Evolutionary conservation across 768 basidiomycete species (phyloP).

Genomic region (Termitomyces sp.): DNA sequence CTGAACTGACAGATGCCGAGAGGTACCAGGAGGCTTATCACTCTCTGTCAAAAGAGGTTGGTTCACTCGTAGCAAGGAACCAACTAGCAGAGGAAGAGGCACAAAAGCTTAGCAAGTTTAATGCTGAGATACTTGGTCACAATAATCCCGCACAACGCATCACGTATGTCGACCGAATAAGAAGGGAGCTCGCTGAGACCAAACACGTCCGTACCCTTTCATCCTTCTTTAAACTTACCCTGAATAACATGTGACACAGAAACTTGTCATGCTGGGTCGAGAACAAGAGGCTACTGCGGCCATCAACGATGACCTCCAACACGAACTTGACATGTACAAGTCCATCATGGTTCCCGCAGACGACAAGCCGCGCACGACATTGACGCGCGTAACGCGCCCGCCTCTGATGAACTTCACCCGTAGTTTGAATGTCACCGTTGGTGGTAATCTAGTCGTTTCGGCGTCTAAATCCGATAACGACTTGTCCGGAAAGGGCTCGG

Average conservation of each 20-base stretch:
- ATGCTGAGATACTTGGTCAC: conserved; percentile 82
- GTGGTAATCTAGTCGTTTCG: background rate
- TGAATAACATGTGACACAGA: conserved; percentile 25
- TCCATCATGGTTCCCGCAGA: conserved; percentile 46
- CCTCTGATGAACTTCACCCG: conserved; percentile 41
- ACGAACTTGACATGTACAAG: conserved; percentile 57
- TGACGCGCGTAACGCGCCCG: conserved; percentile 45
- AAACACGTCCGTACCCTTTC: conserved; percentile 60
- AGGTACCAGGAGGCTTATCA: conserved; percentile 71
- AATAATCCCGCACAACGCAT: conserved; percentile 83
- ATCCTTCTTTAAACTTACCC: background rate
- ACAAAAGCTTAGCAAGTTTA: conserved; percentile 68
- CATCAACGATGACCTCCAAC: conserved; percentile 40
- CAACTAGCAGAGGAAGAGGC: conserved; percentile 80
- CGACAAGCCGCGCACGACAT: conserved; percentile 47
- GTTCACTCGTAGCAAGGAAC: conserved; percentile 60
- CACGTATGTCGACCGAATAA: conserved; percentile 79
- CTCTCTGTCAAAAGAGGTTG: conserved; percentile 57
- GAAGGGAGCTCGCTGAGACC: conserved; percentile 71
- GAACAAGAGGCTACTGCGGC: conserved; percentile 43
- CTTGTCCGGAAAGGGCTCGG: background rate
- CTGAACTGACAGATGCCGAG: conserved; percentile 55
- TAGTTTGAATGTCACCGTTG: conserved; percentile 24
- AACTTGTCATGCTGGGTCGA: conserved; percentile 38
- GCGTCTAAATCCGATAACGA: background rate